Conservation (phyloP, 495 filamentous ascomycete species). For the Hypomontagnella monticulosa region DNA sequence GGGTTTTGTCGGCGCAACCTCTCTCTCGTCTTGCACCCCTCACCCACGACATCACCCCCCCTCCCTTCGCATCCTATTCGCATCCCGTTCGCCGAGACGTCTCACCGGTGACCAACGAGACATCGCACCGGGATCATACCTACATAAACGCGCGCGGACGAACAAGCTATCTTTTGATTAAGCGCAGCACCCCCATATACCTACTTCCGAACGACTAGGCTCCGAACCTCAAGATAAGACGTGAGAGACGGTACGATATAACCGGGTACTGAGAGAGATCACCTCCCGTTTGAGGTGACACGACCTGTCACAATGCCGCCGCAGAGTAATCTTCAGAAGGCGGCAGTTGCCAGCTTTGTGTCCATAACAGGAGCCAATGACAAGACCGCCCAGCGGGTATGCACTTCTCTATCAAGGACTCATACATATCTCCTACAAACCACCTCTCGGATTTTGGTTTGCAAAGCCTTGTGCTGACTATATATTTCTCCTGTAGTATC, state of each 20-base stretch:
- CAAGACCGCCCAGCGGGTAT: constrained; percentile 61
- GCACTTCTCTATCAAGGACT: constrained; percentile 33
- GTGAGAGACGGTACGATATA: too few relatives aligned
- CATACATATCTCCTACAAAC: neutral
- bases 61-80: too few relatives aligned
- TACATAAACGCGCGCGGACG: too few relatives aligned
- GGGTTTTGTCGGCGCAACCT: too few relatives aligned
- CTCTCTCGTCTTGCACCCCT: too few relatives aligned
- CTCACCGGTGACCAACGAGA: too few relatives aligned
- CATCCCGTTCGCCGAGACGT: too few relatives aligned
- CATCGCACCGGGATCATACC: too few relatives aligned
- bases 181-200: too few relatives aligned
- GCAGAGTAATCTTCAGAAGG: constrained; percentile 58
- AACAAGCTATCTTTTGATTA: too few relatives aligned
- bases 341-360: constrained; percentile 60
- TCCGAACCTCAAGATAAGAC: neutral
- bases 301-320: constrained; percentile 53
- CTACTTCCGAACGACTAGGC: too few relatives aligned
- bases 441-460: neutral
- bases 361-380: constrained; percentile 62
- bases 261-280: neutral
- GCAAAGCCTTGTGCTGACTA: constrained; percentile 29
- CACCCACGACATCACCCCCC: too few relatives aligned
- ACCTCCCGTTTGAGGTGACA: neutral
- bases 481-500: constrained; percentile 44